Evolutionary conservation across 1,284 basidiomycete species (phyloP), one percentile per base, ranked within the genome.

Genomic region (Neolentinus lepideus): DNA sequence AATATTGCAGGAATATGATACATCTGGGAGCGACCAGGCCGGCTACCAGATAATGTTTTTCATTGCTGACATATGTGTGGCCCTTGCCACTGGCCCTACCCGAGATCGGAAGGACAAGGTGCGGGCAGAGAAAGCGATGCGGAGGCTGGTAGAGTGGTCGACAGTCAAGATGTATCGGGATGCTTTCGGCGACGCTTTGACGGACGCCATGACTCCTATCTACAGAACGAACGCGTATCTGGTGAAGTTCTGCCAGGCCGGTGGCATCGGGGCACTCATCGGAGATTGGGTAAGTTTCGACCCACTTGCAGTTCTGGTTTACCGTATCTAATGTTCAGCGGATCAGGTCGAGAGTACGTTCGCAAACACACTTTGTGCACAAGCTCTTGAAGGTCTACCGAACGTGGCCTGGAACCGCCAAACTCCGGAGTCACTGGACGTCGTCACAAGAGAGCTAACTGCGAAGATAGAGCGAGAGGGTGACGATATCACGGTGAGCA

Each of bases 171-270:
- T 58, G n/a, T 59, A 60, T 45, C 59, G 67, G 11, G 11, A 38
- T 9, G 58, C 61, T 1, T 57, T 65, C 2, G 67, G 67, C 1
- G 67, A 68, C 53, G 51, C 65, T 1, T 43, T 69, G 45, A 65
- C 67, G 6, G 65, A 67, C 51, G 60, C 66, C 1, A 65, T 67
- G 63, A 56, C 62, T 11, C 64, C 65, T 6, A 55, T 69, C 31
- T 69, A 67, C 53, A 61, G 59, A 60, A 58, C 52, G 1, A 55
- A 54, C 19, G 53, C 56, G 6, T 22, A 59, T 2, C 52, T 66
- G 4, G 54, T 62, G n/a, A 55, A 55, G 25, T 68, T 67, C 47
- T 56, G 56, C 6, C 66, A 64, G 14, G 65, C 64, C 0, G 67
- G 66, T 4, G 66, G 66, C 1, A 51, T 67, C 22, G 60, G 60